These are phyloP conservation scores for Pythium brassicae DNA, from an alignment of 352 stramenopile genomes.

Conservation along the genomic window DNA sequence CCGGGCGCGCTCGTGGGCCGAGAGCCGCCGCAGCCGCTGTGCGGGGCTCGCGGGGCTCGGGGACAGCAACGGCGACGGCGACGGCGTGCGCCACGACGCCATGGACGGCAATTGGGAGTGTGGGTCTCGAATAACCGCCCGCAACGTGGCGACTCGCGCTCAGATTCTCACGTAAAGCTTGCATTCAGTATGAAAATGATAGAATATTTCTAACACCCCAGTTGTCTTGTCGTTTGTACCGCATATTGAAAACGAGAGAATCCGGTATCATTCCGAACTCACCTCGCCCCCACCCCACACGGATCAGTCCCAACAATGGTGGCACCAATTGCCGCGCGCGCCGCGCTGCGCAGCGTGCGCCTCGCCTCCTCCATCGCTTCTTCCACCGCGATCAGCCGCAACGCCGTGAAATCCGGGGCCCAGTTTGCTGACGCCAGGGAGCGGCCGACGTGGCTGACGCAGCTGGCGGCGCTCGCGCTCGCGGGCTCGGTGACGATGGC, in stretches of 20 bases:
- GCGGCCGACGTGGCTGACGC: background rate
- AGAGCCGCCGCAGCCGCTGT: conserved; percentile 9
- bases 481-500: conserved; percentile 1
- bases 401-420: background rate
- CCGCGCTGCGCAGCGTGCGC: background rate
- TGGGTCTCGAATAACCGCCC: background rate
- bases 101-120: background rate
- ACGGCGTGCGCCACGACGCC: background rate
- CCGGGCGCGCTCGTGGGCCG: conserved; percentile 7
- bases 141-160: background rate
- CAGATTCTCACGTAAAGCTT: background rate
- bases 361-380: background rate
- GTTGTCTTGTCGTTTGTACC: too few species aligned
- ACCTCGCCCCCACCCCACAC: too few species aligned
- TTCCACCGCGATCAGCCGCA: background rate
- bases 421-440: background rate
- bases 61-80: background rate
- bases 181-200: background rate
- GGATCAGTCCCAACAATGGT: background rate
- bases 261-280: background rate
- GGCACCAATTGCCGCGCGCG: background rate
- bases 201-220: too few species aligned
- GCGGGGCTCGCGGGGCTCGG: background rate
- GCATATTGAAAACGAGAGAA: background rate
- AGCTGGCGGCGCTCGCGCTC: conserved; percentile 10